phyloP scores from a whole-genome alignment of 345 rosid species.

The Hibiscus tridactylites region DNA sequence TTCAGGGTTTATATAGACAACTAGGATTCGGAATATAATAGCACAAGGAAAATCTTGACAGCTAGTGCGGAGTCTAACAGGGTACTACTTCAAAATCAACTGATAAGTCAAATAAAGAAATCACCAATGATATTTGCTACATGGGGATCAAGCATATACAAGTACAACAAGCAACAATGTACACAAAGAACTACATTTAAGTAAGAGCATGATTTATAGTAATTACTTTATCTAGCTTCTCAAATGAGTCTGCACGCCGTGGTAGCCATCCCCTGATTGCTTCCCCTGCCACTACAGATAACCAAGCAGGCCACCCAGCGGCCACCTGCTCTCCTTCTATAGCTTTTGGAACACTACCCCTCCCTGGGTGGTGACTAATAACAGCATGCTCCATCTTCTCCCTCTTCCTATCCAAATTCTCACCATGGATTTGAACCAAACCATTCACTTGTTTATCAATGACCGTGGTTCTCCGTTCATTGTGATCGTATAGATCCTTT shows the following conservation, averaged over 20 bases:
- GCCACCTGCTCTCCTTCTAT: constrained; percentile 89
- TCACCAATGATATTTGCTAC: not conserved
- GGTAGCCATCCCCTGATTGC: constrained; percentile 95
- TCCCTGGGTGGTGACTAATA: constrained; percentile 40
- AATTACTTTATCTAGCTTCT: constrained; percentile 86
- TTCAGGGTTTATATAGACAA: not conserved
- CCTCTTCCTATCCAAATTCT: constrained; percentile 55
- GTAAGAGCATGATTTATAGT: constrained; percentile 19
- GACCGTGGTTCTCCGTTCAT: constrained; percentile 45
- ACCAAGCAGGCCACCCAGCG: constrained; percentile 98
- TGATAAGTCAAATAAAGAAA: constrained; percentile 1
- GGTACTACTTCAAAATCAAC: not conserved
- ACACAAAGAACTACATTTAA: constrained; percentile 2
- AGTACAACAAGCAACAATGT: not conserved
- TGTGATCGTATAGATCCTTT: constrained; percentile 47
- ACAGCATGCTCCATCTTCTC: constrained; percentile 48
- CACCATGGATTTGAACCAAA: constrained; percentile 42
- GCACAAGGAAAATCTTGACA: not conserved
- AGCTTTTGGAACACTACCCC: constrained; percentile 60
- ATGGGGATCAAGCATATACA: not conserved
- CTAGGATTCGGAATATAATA: not conserved
- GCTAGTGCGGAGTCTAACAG: not conserved
- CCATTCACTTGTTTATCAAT: constrained; percentile 66
- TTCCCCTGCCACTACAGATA: constrained; percentile 90
- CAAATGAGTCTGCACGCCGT: constrained; percentile 91